Evolutionary conservation across 2,329 filamentous ascomycete species (phyloP), one percentile per base, ranked within the genome.

Genomic region (Aspergillus neotritici): DNA sequence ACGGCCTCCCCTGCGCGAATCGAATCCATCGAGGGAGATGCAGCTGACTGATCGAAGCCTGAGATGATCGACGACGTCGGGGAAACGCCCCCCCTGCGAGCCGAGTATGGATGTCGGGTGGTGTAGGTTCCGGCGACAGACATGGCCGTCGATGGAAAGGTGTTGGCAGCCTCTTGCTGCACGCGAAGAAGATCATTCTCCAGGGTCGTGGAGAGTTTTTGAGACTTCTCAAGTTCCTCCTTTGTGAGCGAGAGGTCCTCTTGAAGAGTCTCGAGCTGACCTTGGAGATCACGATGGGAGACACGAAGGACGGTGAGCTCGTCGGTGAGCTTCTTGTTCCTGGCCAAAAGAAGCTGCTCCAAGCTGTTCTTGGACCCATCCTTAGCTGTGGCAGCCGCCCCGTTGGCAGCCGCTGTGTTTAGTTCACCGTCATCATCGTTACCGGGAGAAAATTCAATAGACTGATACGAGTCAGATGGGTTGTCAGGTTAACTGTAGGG

Each of bases 61-160:
- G 90, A 96, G 57, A 98, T 97, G 57, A 98, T 97, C 14, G 91
- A 97, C 4, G 91, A 97, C 1, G 93, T 97, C 0, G 93, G 94
- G 3, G 93, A 97, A 12, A 85, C 79, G 38, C 76, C 73, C 32
- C 84, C 79, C 25, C 85, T 80, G 56, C 82, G 80, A 37, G 86
- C 78, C 31, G 86, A 82, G 53, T 80, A 82, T 2, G 86, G 83
- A 58, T 89, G 86, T 37, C 86, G 80, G 15, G 86, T 91, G 40
- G 83, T 80, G 63, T 95, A 94, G 3, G 91, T 97, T 32, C 90
- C 91, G 2, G 91, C 90, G 32, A 96, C 86, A 2, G 91, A 97
- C 63, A 90, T 89, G 5, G 87, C 90, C 1, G 87, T 89, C 0
- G 76, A 76, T 40, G 91, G 88, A 63, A 94, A 93, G 4, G 80